phyloP scores from a whole-genome alignment of 257 asterid genomes.

The Haberlea rhodopensis region DNA sequence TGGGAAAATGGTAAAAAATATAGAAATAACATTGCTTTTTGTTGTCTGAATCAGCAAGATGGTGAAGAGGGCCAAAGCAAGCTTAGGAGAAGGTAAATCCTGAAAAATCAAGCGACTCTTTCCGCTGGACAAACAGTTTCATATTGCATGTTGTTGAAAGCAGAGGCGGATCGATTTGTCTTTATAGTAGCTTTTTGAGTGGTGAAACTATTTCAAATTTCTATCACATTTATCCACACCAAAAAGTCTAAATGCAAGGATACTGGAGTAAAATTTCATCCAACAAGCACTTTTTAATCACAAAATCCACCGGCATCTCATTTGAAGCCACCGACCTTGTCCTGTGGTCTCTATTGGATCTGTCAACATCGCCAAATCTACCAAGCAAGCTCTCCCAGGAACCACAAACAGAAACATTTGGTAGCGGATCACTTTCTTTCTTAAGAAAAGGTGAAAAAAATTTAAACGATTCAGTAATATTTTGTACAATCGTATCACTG shows the following conservation, averaged over 20 bases:
- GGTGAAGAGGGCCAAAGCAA: not conserved
- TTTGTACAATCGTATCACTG: slow-evolving; percentile 26
- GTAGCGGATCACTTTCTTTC: slow-evolving; percentile 23
- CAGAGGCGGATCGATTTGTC: slow-evolving; percentile 4
- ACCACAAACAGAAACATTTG: slow-evolving; percentile 58
- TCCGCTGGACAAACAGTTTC: slow-evolving; percentile 5
- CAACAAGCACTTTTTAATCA: slow-evolving; percentile 66
- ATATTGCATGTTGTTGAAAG: slow-evolving; percentile 13
- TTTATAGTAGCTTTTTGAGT: not conserved
- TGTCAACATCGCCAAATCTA: slow-evolving; percentile 44
- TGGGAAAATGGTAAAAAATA: not conserved
- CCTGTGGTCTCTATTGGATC: slow-evolving; percentile 34
- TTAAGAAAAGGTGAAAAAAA: slow-evolving; percentile 36
- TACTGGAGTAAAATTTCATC: slow-evolving; percentile 95
- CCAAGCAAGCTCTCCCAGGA: slow-evolving; percentile 83
- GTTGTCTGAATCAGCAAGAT: not conserved
- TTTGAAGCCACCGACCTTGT: slow-evolving; percentile 47
- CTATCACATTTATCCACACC: slow-evolving; percentile 14
- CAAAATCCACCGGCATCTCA: slow-evolving; percentile 91
- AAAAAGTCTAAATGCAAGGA: slow-evolving; percentile 44
- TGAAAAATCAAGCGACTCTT: not conserved
- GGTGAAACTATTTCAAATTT: not conserved
- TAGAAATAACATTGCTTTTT: not conserved
- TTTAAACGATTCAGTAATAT: slow-evolving; percentile 28
- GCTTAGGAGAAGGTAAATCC: slow-evolving; percentile 8